These are phyloP conservation scores for Vanilla planifolia DNA, from an alignment of 106 monocot species.

Conservation along the genomic window DNA sequence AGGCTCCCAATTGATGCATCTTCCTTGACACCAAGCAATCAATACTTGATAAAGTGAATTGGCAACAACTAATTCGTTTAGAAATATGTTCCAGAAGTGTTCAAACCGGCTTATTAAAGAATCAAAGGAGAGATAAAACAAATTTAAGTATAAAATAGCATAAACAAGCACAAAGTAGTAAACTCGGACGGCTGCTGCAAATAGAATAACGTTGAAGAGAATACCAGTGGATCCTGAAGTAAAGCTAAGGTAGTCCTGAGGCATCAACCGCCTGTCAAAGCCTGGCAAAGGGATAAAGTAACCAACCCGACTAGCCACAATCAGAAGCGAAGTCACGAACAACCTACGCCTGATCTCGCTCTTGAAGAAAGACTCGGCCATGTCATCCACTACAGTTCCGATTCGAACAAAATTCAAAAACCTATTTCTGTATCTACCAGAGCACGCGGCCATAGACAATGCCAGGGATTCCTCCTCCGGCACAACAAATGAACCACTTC, in stretches of 20 bases:
- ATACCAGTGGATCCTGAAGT: slow-evolving; percentile 77
- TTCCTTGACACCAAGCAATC: too few species aligned
- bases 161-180: too few species aligned
- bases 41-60: too few species aligned
- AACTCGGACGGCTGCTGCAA: too few species aligned
- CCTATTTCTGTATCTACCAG: slow-evolving; percentile 53
- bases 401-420: slow-evolving; percentile 67
- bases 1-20: too few species aligned
- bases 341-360: slow-evolving; percentile 93
- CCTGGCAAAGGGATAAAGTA: slow-evolving; percentile 93
- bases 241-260: slow-evolving; percentile 85
- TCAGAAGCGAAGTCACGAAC: slow-evolving; percentile 73
- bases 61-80: too few species aligned
- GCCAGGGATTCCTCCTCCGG: slow-evolving; percentile 10
- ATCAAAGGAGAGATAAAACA: too few species aligned
- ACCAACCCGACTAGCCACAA: slow-evolving; percentile 75
- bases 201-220: too few species aligned
- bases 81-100: too few species aligned
- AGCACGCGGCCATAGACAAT: not conserved
- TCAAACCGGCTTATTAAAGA: too few species aligned
- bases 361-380: slow-evolving; percentile 83
- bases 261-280: slow-evolving; percentile 84
- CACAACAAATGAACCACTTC: not conserved
- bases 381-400: slow-evolving; percentile 61
- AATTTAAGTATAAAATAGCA: too few species aligned